A percentile compares a stretch with the other conserved stretches of the same genome.
phyloP scores from a whole-genome alignment of 805 yeast genomes.

The Peterozyma toletana region DNA sequence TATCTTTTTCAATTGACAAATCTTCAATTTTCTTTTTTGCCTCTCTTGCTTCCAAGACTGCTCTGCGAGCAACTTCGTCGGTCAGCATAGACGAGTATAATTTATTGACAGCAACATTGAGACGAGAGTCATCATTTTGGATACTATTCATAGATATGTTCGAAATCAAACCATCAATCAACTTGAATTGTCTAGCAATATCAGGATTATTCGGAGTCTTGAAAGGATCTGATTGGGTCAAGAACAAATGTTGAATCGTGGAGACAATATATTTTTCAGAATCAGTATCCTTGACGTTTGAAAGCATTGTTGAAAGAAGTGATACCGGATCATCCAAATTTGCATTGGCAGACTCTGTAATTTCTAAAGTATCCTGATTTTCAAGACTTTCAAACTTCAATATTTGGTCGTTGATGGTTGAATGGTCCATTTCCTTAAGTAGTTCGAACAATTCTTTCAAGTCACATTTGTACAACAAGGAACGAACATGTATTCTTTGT shows the following conservation, averaged over 20 bases:
- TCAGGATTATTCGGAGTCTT: slow-evolving; percentile 37
- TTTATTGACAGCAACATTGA: slow-evolving; percentile 71
- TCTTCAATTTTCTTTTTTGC: slow-evolving; percentile 30
- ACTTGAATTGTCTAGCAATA: slow-evolving; percentile 42
- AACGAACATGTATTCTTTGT: slow-evolving; percentile 40
- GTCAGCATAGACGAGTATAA: slow-evolving; percentile 68
- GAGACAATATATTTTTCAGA: slow-evolving; percentile 54
- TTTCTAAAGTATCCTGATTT: slow-evolving; percentile 29
- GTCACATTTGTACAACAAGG: slow-evolving; percentile 36
- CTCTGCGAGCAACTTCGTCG: slow-evolving; percentile 78
- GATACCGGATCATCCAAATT: slow-evolving; percentile 71
- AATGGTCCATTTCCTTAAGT: slow-evolving; percentile 31
- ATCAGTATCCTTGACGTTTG: slow-evolving; percentile 46
- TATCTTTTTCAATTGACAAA: slow-evolving; percentile 35
- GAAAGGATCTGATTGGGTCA: slow-evolving; percentile 39
- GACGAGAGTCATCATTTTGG: slow-evolving; percentile 54
- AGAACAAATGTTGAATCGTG: slow-evolving; percentile 58
- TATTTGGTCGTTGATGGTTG: slow-evolving; percentile 35
- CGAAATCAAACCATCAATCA: slow-evolving; percentile 49
- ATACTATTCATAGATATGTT: slow-evolving; percentile 39
- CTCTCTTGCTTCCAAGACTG: slow-evolving; percentile 39
- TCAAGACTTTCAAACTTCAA: slow-evolving; percentile 30
- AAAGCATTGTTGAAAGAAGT: slow-evolving; percentile 51
- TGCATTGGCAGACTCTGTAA: slow-evolving; percentile 32
- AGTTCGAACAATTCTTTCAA: slow-evolving; percentile 26